Evolutionary conservation across 2,329 filamentous ascomycete genomes (phyloP).

Genomic region (Fusarium clavum): DNA sequence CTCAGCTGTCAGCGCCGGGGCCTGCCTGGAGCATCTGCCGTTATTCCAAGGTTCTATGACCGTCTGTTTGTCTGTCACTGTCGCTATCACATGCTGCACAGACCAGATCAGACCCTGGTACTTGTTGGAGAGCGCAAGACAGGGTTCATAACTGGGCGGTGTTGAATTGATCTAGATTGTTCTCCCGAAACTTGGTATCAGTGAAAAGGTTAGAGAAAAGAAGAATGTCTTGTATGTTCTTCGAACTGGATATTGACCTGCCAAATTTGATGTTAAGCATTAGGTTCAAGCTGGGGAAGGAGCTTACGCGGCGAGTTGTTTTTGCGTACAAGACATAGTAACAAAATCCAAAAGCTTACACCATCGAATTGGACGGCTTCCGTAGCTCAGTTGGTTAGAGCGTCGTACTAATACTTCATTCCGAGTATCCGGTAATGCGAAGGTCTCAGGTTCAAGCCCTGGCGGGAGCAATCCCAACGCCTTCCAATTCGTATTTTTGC

Average conservation of each 20-base stretch:
- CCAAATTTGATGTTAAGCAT: neutral
- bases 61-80: constrained; percentile 4
- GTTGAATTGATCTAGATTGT: constrained; percentile 20
- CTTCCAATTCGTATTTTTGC: constrained; percentile 5
- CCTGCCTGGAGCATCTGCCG: constrained; percentile 25
- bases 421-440: constrained; percentile 23
- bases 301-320: neutral
- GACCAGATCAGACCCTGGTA: constrained; percentile 16
- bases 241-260: neutral
- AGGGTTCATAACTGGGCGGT: constrained; percentile 18
- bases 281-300: neutral
- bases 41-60: constrained; percentile 28
- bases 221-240: neutral
- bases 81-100: constrained; percentile 36
- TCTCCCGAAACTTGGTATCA: constrained; percentile 16
- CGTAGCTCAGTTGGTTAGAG: constrained; percentile 31
- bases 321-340: rapidly evolving
- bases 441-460: constrained; percentile 30
- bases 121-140: constrained; percentile 1
- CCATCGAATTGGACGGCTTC: constrained; percentile 21
- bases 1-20: constrained; percentile 25
- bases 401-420: constrained; percentile 29
- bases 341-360: rapidly evolving
- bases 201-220: neutral
- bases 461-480: constrained; percentile 24